These are phyloP conservation scores for Lathyrus tuberosus DNA, from an alignment of 306 rosid genomes.

Conservation along the genomic window DNA sequence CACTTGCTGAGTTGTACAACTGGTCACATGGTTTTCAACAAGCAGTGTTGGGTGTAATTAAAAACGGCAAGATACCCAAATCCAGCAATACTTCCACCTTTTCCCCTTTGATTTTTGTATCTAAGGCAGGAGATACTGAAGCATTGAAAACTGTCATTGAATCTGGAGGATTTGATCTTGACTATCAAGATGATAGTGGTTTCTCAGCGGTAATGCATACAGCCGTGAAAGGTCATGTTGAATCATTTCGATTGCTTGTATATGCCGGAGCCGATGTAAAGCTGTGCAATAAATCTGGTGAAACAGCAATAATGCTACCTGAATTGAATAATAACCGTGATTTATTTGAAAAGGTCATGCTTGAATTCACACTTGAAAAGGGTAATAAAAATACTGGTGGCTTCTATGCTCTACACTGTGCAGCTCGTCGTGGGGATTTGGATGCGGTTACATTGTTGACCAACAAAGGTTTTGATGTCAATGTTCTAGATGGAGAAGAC, in stretches of 20 bases:
- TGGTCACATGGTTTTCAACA: constrained; percentile 78
- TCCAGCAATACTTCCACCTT: constrained; percentile 65
- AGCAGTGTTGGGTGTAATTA: constrained; percentile 53
- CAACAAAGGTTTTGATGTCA: constrained; percentile 76
- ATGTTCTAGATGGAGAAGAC: constrained; percentile 75
- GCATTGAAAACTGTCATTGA: constrained; percentile 68
- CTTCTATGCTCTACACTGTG: constrained; percentile 86
- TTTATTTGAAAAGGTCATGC: constrained; percentile 85
- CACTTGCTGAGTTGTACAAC: constrained; percentile 60
- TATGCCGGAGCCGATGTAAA: constrained; percentile 90
- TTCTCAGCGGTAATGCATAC: constrained; percentile 78
- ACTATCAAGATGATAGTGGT: constrained; percentile 76
- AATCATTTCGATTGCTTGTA: constrained; percentile 77
- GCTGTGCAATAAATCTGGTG: constrained; percentile 67
- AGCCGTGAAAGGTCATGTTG: constrained; percentile 74
- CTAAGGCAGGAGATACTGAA: constrained; percentile 71
- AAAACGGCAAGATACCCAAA: constrained; percentile 55
- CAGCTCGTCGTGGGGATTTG: constrained; percentile 83
- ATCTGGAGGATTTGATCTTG: constrained; percentile 62
- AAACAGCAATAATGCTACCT: constrained; percentile 72
- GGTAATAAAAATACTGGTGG: constrained; percentile 70
- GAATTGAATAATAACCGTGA: constrained; percentile 58
- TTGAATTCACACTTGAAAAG: constrained; percentile 81
- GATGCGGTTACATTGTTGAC: constrained; percentile 75
- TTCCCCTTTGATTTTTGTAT: constrained; percentile 64